phyloP scores from a whole-genome alignment of 2,329 filamentous ascomycete genomes.

The Aspergillus tanneri region DNA sequence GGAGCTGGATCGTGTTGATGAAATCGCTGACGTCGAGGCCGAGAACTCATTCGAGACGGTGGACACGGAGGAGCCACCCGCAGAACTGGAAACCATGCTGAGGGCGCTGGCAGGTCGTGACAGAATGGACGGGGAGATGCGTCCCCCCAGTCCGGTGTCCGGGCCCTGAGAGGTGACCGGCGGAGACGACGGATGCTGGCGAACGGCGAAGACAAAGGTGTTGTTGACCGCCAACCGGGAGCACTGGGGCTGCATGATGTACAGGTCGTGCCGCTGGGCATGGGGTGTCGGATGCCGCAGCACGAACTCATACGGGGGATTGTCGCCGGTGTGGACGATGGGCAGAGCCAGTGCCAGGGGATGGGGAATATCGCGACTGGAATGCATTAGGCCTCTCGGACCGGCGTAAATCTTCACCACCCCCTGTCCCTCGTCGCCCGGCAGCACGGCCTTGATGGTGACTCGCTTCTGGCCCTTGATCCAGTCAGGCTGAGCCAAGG shows the following conservation, averaged over 20 bases:
- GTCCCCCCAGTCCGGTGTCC: conserved; percentile 39
- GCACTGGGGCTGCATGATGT: conserved; percentile 95
- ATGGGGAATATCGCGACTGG: conserved; percentile 93
- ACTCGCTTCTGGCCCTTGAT: conserved; percentile 82
- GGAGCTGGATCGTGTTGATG: conserved; percentile 40
- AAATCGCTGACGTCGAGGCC: conserved; percentile 54
- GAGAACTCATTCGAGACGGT: conserved; percentile 43
- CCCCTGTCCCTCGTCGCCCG: conserved; percentile 86
- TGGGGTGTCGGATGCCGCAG: conserved; percentile 93
- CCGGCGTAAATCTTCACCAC: conserved; percentile 90
- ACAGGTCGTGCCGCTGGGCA: conserved; percentile 94
- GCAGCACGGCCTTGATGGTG: conserved; percentile 86
- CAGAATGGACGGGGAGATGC: conserved; percentile 52
- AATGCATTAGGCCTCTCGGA: conserved; percentile 94
- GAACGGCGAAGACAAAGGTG: conserved; percentile 94
- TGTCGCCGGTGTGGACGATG: conserved; percentile 84
- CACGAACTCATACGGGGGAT: conserved; percentile 91
- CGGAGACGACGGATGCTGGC: conserved; percentile 77
- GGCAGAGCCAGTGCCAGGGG: conserved; percentile 86
- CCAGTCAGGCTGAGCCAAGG: conserved; percentile 90
- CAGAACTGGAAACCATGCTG: conserved; percentile 59
- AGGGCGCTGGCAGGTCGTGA: conserved; percentile 58
- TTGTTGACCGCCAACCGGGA: conserved; percentile 86
- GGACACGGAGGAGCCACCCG: conserved; percentile 53
- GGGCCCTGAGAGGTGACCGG: conserved; percentile 40